Percentiles rank a stretch among this genome's conserved stretches.
These are phyloP conservation scores for Starmerella floris DNA, from an alignment of 805 yeast genomes.

Conservation along the genomic window DNA sequence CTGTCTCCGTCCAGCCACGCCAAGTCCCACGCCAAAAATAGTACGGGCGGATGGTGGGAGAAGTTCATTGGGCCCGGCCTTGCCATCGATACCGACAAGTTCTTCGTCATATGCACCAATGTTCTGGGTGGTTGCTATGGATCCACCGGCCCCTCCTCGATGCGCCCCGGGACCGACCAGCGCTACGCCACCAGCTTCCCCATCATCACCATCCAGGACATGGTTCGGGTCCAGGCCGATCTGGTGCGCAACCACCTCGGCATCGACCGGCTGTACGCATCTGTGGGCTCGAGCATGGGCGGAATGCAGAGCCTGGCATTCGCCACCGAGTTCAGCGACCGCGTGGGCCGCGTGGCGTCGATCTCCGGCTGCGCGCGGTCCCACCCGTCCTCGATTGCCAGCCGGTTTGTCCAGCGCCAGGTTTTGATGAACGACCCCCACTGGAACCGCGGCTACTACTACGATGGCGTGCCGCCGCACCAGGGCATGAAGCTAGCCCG, in stretches of 20 bases:
- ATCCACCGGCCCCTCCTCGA: constrained; percentile 80
- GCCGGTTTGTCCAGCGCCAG: constrained; percentile 86
- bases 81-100: constrained; percentile 67
- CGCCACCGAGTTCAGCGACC: constrained; percentile 69
- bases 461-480: constrained; percentile 72
- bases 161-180: constrained; percentile 52
- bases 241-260: constrained; percentile 50
- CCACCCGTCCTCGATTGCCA: constrained; percentile 86
- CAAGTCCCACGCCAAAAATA: constrained; percentile 56
- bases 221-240: constrained; percentile 78
- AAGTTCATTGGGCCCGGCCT: constrained; percentile 72
- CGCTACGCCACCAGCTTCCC: constrained; percentile 83
- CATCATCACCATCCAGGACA: constrained; percentile 69
- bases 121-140: constrained; percentile 93
- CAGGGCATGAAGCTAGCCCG: constrained; percentile 89
- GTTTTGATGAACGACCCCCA: constrained; percentile 89
- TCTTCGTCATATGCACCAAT: constrained; percentile 76
- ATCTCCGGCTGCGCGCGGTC: constrained; percentile 89
- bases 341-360: constrained; percentile 59
- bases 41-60: constrained; percentile 91
- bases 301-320: constrained; percentile 94
- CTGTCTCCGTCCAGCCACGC: constrained; percentile 91
- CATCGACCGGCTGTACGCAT: constrained; percentile 53
- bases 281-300: constrained; percentile 92
- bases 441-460: constrained; percentile 85